Evolutionary conservation across 306 rosid species (phyloP), one percentile per base, ranked within the genome.

Genomic region (Echinosophora koreensis): DNA sequence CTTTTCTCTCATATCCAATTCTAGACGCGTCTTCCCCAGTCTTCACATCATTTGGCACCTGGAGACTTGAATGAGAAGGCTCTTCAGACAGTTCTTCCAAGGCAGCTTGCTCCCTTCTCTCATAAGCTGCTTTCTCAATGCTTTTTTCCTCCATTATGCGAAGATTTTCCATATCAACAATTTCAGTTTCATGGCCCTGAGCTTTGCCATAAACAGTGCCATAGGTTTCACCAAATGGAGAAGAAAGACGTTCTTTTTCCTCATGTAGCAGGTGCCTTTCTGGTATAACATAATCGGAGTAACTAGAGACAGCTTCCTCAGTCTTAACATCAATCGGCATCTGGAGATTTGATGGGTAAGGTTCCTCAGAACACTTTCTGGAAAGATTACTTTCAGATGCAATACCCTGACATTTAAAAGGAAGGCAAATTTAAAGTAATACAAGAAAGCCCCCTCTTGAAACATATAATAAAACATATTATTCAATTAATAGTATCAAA

Each of bases 241-340:
- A 12, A 76, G 88, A 69, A 68, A 68, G 27, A 27, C 6, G 39
- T 18, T 79, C 67, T 5, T 12, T 49, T 54, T 77, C 79, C 75
- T 79, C 82, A 41, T 60, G 57, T 27, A 60, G 66, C 44, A 77
- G 63, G 59, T 52, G 81, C 58, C 56, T 54, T 69, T 46, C 64
- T 63, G 27, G 63, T 39, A 77, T 57, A 73, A 69, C 78, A 74
- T 39, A 63, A 78, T 77, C 83, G 59, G 85, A 84, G 66, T 32
- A 51, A 73, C 69, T 77, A 72, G 82, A 65, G 22, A 57, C 69
- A 58, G 54, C 66, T 75, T 70, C 82, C 73, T 75, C 82, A 22
- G 62, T 57, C 56, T 65, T 76, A 55, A 71, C 28, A 70, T 69
- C 87, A 65, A 58, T 44, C 9, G 68, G 34, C 58, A 73, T 65